Base-by-base conservation (phyloP, 306 rosid species). In the Vachellia collinsii region DNA sequence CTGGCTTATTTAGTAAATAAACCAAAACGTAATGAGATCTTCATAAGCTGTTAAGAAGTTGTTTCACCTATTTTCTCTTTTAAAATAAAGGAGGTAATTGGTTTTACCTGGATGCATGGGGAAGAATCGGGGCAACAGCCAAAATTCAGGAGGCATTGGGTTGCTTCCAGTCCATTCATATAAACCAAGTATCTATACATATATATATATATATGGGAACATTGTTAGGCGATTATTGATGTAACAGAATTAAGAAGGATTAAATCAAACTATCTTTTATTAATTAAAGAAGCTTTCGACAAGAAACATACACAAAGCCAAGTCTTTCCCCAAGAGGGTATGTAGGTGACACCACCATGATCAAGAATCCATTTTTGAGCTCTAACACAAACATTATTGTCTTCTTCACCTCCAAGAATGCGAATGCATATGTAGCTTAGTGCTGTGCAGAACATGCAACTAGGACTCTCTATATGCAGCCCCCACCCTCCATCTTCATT, bases 401-500 rank as follows among this genome's bases (percentile, higher is more conserved):
- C 34, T 29, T 12, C 19, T 25, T 29, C 68, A 17, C 92, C 89
- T 9, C 90, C 93, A 9, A 92, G 92, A 0, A 92, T 61, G 17
- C 97, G 89, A 88, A 91, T 85, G 8, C 87, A 72, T 9, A 84
- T 63, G 56, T 91, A 91, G 83, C 80, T 91, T 0, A 89, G 77
- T 25, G 73, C 70, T 4, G 95, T 91, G 70, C 89, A 58, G 11
- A 91, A 89, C 95, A 87, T 89, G 74, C 50, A 77, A 77, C 91
- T 91, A 5, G 81, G 89, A 5, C 91, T 90, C 62, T 86, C 88
- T 3, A 91, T 50, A 16, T 91, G 93, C 7, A 89, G 42, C 34
- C 91, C 93, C 93, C 91, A 89, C 1, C 91, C 93, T 17, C 93
- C 93, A 69, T 89, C 91, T 80, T 87, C 78, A 48, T 89, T 89